These are phyloP conservation scores for Metschnikowia kofuensis DNA, from an alignment of 805 yeast genomes.

Conservation along the genomic window DNA sequence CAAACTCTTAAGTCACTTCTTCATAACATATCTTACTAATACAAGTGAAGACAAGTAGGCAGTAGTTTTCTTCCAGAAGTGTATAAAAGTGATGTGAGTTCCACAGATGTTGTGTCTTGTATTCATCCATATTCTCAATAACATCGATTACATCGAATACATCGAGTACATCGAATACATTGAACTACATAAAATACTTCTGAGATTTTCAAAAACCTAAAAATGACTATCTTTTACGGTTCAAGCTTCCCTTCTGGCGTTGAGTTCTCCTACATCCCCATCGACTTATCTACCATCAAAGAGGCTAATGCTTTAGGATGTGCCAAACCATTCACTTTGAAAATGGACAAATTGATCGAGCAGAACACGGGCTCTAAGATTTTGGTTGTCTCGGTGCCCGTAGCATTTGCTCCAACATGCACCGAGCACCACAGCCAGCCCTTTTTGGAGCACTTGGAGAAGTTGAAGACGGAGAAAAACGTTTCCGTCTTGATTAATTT, in stretches of 20 bases:
- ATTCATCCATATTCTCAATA: too few relatives aligned
- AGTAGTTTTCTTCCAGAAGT: too few relatives aligned
- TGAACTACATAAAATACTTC: too few relatives aligned
- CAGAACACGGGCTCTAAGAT: slow-evolving; percentile 25
- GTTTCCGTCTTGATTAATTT: slow-evolving; percentile 32
- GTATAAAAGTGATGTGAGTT: too few relatives aligned
- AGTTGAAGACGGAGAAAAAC: slow-evolving; percentile 27
- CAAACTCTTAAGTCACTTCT: too few relatives aligned
- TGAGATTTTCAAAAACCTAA: too few relatives aligned
- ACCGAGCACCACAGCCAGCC: slow-evolving; percentile 45
- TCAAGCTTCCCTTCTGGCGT: slow-evolving; percentile 33
- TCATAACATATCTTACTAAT: too few relatives aligned
- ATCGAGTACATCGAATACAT: too few relatives aligned
- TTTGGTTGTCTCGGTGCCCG: slow-evolving; percentile 40
- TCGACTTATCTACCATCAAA: slow-evolving; percentile 25
- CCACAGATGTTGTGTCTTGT: too few relatives aligned
- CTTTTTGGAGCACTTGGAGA: slow-evolving; percentile 27
- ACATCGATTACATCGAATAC: too few relatives aligned
- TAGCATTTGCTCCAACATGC: slow-evolving; percentile 44
- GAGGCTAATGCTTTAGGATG: slow-evolving; percentile 30
- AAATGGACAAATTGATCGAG: slow-evolving; percentile 31
- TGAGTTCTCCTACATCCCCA: slow-evolving; percentile 38
- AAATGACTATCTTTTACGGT: slow-evolving; percentile 24
- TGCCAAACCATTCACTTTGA: slow-evolving; percentile 31
- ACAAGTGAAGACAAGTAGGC: too few relatives aligned